These are phyloP conservation scores for Termitomyces sp. DNA, from an alignment of 768 basidiomycete species.

Conservation along the genomic window DNA sequence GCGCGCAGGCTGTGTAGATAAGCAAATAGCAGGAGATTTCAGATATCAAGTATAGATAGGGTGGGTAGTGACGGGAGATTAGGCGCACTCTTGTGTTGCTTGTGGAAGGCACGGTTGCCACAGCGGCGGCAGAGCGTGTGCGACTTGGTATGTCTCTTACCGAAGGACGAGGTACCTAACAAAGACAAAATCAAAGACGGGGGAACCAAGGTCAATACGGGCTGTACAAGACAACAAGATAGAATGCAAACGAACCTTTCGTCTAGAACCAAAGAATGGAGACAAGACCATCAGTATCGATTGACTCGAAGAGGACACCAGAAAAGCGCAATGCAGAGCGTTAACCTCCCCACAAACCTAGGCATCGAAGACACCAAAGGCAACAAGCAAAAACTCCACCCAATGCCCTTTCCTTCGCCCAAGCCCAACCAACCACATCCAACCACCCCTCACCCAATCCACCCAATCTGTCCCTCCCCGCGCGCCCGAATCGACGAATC, in stretches of 20 bases:
- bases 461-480: constrained; percentile 6
- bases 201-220: constrained; percentile 4
- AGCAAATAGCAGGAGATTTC: neutral
- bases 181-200: neutral
- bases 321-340: neutral
- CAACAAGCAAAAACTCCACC: neutral
- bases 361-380: neutral
- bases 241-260: constrained; percentile 61
- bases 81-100: constrained; percentile 87
- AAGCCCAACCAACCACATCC: neutral
- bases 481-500: constrained; percentile 5
- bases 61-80: neutral
- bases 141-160: constrained; percentile 96
- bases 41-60: neutral
- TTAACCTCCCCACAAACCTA: neutral
- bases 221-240: neutral
- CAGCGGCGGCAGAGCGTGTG: constrained; percentile 98
- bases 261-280: constrained; percentile 43
- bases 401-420: neutral
- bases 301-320: neutral
- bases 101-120: constrained; percentile 93
- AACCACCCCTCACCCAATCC: neutral
- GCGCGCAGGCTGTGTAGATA: constrained; percentile 67
- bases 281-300: constrained; percentile 14
- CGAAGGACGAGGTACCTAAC: constrained; percentile 93